Base-by-base conservation (phyloP, 2,329 filamentous ascomycete genomes). In the Alternaria atra region DNA sequence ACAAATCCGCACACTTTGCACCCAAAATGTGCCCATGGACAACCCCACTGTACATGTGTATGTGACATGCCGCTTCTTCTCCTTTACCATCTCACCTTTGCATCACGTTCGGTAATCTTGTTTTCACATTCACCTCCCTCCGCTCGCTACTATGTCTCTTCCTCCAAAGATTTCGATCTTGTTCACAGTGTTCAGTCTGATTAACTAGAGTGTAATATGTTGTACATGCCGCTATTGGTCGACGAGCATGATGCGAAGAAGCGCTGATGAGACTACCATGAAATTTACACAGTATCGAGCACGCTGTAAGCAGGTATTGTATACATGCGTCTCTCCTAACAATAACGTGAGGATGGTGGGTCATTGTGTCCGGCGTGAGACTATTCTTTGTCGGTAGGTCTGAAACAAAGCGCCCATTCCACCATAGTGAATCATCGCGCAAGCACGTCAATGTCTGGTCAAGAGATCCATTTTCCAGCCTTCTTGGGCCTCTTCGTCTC, bases 131-230 rank as follows among this genome's bases (percentile, higher is more conserved):
- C n/a, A 3, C 4, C 17, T 32, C 29, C 13, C 6, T 9, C 9
- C 6, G 3, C 6, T 15, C 3, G 0, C 4, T 20, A 6, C 5
- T 17, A 13, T 5, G 0, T 5, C 4, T 20, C 9, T 46, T 30
- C 27, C 9, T 4, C 35, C 0, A 17, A 15, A 3, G 7, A 9
- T 6, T n/a, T n/a, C 1, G 4, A 0, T 37, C 2, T n/a, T 37
- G 15, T 8, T n/a, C 20, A 12, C 17, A 13, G 46, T 25, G 17
- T 5, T 9, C 15, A 34, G 29, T 34, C 13, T 15, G 30, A 6
- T 25, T 3, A 10, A 1, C 1, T 5, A 6, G 32, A 15, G 6
- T 13, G 3, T 10, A 8, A n/a, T 32, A 8, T 4, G 5, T 5
- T 37, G 30, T 15, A 35, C 46, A 37, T 50, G 0, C 6, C 15